Base-by-base conservation (phyloP, 1,284 basidiomycete species). In the Meira miltonrushii region DNA sequence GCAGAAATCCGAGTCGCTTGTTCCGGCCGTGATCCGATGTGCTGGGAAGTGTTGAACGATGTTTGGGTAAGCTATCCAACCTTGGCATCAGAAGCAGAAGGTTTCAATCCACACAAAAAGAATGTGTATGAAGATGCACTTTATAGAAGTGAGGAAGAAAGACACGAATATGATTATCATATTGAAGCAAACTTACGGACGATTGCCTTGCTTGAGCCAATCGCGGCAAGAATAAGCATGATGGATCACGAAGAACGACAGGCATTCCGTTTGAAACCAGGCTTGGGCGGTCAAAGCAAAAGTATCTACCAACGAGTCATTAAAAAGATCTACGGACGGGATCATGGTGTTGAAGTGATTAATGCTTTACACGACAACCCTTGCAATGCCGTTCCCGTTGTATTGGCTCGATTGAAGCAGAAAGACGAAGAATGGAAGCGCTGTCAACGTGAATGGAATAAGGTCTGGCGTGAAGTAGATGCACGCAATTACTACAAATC, bases 341-440 rank as follows among this genome's bases (percentile, higher is more conserved):
- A 84, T 59, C 84, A 87, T 39, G 88, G 89, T 8, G 78, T 83
- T 43, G 94, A 97, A 79, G 86, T 97, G 55, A 87, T 95, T 54
- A 86, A 88, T 64, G 91, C 92, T 1, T 81, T 99, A 59, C 92
- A 97, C 79, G 94, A 98, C 59, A 89, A 87, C 70, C 95, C 95
- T 0, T 86, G 85, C 54, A 87, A 92, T 44, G 87, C 94, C 0
- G 87, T 97, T 7, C 93, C 94, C 2, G 90, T 98, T 65, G 91
- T 98, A 5, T 84, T 98, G 7, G 82, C 85, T 41, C 86, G 95
- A 13, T 83, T 99, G 60, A 94, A 92, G 82, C 87, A 88, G 76
- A 96, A 95, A 80, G 90, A 96, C 78, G 92, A 97, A 67, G 95
- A 99, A 78, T 98, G 95, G 95, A 88, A 91, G 78, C 84, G 89